Base-by-base conservation (phyloP, 306 rosid genomes). In the Carpinus viminea region DNA sequence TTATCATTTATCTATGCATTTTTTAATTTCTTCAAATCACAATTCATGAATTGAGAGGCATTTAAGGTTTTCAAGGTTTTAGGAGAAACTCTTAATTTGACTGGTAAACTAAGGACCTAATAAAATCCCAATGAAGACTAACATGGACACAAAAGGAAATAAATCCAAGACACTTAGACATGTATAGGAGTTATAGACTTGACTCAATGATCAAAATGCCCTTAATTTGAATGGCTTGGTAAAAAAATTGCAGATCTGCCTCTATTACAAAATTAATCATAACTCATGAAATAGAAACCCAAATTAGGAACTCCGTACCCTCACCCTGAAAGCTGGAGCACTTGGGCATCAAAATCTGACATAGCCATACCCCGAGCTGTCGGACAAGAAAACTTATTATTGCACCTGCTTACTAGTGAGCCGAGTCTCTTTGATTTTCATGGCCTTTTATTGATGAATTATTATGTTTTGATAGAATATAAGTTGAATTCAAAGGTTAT, bases 1-100 rank as follows among this genome's bases (percentile, higher is more conserved):
- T 95, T 71, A 78, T 72, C 60, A 18, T 68, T 48, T 72, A 17
- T 70, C 17, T 62, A 41, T 72, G 20, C 45, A 21, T 18, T 73
- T 47, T 18, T 76, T 28, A 18, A 20, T 65, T 65, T 78, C 18
- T 52, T 41, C 21, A 20, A 71, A 60, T 55, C 43, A 38, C 55
- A 72, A 43, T 75, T 81, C 45, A 66, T 20, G 57, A 52, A 28
- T 62, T 59, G 28, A 48, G 52, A 48, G 52, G 52, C 15, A 12
- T 48, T 41, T 48, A 11, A 48, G 52, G 12, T 48, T 45, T 45
- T 45, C 48, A 45, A 45, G 48, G 48, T 11, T 9, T 7, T 45
- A 45, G 48, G 10, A 45, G 7, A 45, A 45, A 45, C 48, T 45
- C 11, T 6, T 48, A 47, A 47, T 47, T 47, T 9, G 10, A 11